Base-by-base conservation (phyloP, 345 rosid genomes). In the Schrenkiella parvula region DNA sequence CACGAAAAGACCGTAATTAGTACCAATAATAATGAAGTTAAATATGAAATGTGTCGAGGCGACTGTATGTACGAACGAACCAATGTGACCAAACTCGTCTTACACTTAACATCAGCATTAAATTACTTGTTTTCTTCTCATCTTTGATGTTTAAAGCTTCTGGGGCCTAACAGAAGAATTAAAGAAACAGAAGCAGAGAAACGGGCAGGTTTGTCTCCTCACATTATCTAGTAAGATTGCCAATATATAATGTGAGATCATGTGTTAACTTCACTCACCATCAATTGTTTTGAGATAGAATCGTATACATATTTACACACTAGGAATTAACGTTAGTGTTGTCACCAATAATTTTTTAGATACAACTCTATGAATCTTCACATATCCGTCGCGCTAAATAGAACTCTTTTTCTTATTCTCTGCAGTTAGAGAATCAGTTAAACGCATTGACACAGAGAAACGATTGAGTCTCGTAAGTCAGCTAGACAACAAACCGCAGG, bases 361-460 rank as follows among this genome's bases (percentile, higher is more conserved):
- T 37, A 29, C 15, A 22, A 38, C 4, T 13, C 41, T 17, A 34
- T 8, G 2, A 19, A 62, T 26, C 47, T 25, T 38, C 25, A 26
- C 38, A 12, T 23, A n/a, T 37, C 25, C 28, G 3, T 25, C 8
- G 3, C 12, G 34, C 32, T 31, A 74, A 59, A 59, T 59, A 23
- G 32, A 8, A 32, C 15, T 29, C 4, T 23, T 53, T 4, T 32
- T 13, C 13, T 23, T 17, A n/a, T 34, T 10, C 5, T 59, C 56
- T 78, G 87, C 92, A 95, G 99, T 66, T 91, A 60, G 95, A 88
- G 74, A 84, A 79, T 69, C 89, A 85, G 69, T 65, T 91, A 80
- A 81, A 83, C 66, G 80, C 81, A 35, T 58, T 80, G 63, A 52
- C 78, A 52, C 72, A 57, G 26, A 82, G 69, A 77, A 81, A 77